Conservation (phyloP, 148 eudicot species). For the Rhododendron henanense region DNA sequence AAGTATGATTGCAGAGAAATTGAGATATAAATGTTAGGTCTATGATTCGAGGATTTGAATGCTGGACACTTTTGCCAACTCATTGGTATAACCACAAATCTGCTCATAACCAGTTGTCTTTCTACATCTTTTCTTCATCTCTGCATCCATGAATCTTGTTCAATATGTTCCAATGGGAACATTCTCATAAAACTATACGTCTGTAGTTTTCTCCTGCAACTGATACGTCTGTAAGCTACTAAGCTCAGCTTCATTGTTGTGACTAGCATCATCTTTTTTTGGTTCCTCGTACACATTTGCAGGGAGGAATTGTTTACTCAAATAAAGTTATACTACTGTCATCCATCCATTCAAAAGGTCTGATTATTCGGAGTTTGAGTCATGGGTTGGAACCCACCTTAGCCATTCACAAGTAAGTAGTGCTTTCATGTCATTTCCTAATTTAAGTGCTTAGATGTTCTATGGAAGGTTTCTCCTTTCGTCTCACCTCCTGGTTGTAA, state of each 20-base stretch:
- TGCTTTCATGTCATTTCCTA: not conserved
- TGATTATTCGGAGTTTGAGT: slow-evolving; percentile 27
- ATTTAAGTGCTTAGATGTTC: not conserved
- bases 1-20: not conserved
- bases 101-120: not conserved
- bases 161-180: not conserved
- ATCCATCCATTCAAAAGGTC: slow-evolving; percentile 38
- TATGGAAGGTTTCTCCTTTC: not conserved
- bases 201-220: not conserved
- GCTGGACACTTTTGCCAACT: not conserved
- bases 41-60: not conserved
- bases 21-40: not conserved
- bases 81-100: no score
- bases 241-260: slow-evolving; percentile 4
- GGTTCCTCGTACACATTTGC: slow-evolving; percentile 14
- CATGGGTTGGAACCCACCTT: slow-evolving; percentile 58
- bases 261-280: not conserved
- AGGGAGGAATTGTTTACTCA: slow-evolving; percentile 76
- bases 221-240: not conserved
- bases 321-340: slow-evolving; percentile 52
- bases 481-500: not conserved
- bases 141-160: not conserved
- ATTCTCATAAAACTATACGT: not conserved
- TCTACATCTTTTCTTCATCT: not conserved
- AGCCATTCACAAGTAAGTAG: slow-evolving; percentile 48